Conservation (phyloP, 371 early-diverging fungal genomes). For the Rhizopus sp. region DNA sequence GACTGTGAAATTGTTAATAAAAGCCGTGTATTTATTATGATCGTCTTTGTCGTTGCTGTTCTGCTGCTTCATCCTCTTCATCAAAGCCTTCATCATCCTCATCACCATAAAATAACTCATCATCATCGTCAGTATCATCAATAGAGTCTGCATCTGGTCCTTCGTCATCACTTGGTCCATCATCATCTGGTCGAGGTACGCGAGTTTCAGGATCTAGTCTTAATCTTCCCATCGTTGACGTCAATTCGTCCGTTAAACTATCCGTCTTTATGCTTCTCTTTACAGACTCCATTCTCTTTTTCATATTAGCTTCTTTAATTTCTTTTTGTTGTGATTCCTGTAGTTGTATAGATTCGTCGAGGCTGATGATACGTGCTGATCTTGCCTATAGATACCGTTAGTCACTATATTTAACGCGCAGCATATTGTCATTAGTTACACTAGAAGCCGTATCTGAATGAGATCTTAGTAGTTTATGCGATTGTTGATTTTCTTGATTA, state of each 20-base stretch:
- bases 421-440: constrained; percentile 1
- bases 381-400: constrained; percentile 1
- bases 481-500: not conserved
- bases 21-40: too few species aligned
- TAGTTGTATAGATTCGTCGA: constrained; percentile 43
- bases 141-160: constrained; percentile 18
- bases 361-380: constrained; percentile 30
- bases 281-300: constrained; percentile 25
- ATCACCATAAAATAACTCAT: constrained; percentile 26
- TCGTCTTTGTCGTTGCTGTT: constrained; percentile 12
- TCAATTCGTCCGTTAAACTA: constrained; percentile 41
- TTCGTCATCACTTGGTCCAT: constrained; percentile 18
- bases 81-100: constrained; percentile 45
- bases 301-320: constrained; percentile 35
- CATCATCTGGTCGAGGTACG: constrained; percentile 35
- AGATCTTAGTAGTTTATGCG: constrained; percentile 13
- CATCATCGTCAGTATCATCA: constrained; percentile 25
- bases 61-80: constrained; percentile 30
- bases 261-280: constrained; percentile 17
- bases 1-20: too few species aligned
- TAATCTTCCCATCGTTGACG: constrained; percentile 30
- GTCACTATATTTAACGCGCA: not conserved
- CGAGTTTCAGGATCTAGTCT: constrained; percentile 35
- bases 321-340: constrained; percentile 37
- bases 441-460: constrained; percentile 2